Evolutionary conservation across 2,329 filamentous ascomycete species (phyloP), one percentile per base, ranked within the genome.

Genomic region (Fusarium sp.): DNA sequence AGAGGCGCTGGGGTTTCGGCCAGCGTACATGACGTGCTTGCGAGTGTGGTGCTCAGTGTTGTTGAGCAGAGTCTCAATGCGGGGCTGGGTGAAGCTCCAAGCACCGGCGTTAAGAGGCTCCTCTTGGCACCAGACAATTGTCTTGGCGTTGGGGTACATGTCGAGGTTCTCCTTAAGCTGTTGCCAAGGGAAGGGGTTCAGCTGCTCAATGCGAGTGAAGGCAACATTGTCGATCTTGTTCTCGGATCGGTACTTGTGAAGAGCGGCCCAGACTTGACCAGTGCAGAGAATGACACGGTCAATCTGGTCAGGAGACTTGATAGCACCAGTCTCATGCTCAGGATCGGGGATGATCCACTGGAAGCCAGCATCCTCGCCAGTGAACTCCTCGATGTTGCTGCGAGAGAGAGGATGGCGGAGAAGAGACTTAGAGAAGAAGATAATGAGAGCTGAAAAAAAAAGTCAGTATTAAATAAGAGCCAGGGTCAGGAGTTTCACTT

Each of bases 101-200:
- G 93, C 93, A 80, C 96, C 96, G 10, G 96, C 96, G 79, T 99
- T 99, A 62, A 99, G 88, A 32, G 96, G 96, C 85, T 99, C 96
- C 81, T 99, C 96, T 83, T 99, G 96, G 73, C 89, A 90, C 94
- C 94, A 99, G 68, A 99, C 94, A 71, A 99, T 94, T 69, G 94
- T 95, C 87, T 97, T 93, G 74, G 95, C 95, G 81, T 99, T 99
- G 78, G 94, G 93, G 85, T 99, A 99, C 80, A 85, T 89, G 84
- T 99, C 95, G 55, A 99, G 87, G 84, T 98, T 98, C 81, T 98
- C 95, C 85, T 92, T 93, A 56, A 99, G 89, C 81, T 96, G 94
- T 75, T 94, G 90, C 95, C 96, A 99, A 51, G 96, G 96, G 92
- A 99, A 99, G 76, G 96, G 96, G 84, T 99, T 94, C 64, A 99